Evolutionary conservation across 2,329 filamentous ascomycete species (phyloP), one percentile per base, ranked within the genome.

Genomic region (Penicillium sp.): DNA sequence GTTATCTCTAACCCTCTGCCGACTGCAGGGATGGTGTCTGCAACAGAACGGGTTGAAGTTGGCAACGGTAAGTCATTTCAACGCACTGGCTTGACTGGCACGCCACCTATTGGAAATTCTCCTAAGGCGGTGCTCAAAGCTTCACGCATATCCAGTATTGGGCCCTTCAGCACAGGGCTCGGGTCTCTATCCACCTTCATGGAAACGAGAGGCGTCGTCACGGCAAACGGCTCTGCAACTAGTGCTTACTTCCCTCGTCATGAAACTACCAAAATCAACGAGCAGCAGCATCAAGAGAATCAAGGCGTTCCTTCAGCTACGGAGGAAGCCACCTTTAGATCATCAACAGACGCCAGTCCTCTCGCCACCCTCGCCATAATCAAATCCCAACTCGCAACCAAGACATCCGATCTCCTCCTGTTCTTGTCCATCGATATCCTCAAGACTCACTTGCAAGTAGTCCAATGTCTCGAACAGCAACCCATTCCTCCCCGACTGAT

Each of bases 131-230:
- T 14, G 26, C 26, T 20, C 33, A 27, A 8, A 22, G 8, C 2
- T 22, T 22, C 26, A 22, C 2, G 3, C 26, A 15, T n/a, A 14
- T 26, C 42, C 20, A 31, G 29, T 18, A 6, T 9, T 6, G 26
- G 26, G 12, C 11, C 7, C 2, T 18, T 12, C n/a, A 31, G n/a
- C 8, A 31, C 20, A 22, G 44, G 44, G 77, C 76, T 58, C 1
- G 70, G 69, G 8, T 77, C 79, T 3, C 63, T 85, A 27, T 72
- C 77, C 5, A 78, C 75, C 26, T 85, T 82, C 59, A 80, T 85
- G 73, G 72, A 78, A 48, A 68, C 79, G 7, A 76, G 78, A 51
- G 76, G 79, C 23, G 45, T 29, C 6, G 54, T 55, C 2, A 73
- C 70, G 51, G 69, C 61, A 46, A 56, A 59, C 44, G 69, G 66